A percentile compares a stretch with the other conserved stretches of the same genome.
These are phyloP conservation scores for Colletotrichum trifolii DNA, from an alignment of 2,329 filamentous ascomycete species.

Conservation along the genomic window DNA sequence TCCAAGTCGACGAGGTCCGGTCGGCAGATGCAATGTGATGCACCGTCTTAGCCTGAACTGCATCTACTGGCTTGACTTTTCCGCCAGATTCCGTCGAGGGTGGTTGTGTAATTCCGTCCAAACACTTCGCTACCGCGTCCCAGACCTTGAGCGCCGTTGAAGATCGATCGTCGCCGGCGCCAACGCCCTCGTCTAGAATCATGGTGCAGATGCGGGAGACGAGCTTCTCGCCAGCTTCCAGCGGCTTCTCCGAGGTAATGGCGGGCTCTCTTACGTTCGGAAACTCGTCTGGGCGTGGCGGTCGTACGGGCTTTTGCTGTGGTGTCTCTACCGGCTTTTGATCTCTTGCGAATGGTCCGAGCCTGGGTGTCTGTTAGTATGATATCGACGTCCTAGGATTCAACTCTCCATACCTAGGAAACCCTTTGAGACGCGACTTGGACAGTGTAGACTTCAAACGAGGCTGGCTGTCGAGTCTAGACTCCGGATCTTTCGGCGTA, in stretches of 20 bases:
- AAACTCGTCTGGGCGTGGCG: background rate
- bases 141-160: constrained; percentile 29
- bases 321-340: background rate
- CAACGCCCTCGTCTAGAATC: constrained; percentile 27
- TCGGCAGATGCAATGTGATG: background rate
- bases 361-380: constrained; percentile 8
- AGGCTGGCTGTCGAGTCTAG: constrained; percentile 5
- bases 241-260: background rate
- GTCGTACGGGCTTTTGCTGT: background rate
- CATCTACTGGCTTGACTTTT: background rate
- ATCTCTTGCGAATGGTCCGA: constrained; percentile 4
- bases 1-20: background rate
- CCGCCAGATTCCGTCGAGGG: background rate
- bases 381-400: too few species aligned
- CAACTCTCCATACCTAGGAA: constrained; percentile 1
- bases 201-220: constrained; percentile 29
- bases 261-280: background rate
- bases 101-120: constrained; percentile 20
- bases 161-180: constrained; percentile 14
- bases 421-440: constrained; percentile 12
- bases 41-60: too few species aligned
- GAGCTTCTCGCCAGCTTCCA: background rate
- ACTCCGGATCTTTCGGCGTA: background rate
- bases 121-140: constrained; percentile 21
- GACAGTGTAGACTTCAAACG: constrained; percentile 12